Evolutionary conservation across 306 rosid genomes (phyloP).

Genomic region (Neltuma alba): DNA sequence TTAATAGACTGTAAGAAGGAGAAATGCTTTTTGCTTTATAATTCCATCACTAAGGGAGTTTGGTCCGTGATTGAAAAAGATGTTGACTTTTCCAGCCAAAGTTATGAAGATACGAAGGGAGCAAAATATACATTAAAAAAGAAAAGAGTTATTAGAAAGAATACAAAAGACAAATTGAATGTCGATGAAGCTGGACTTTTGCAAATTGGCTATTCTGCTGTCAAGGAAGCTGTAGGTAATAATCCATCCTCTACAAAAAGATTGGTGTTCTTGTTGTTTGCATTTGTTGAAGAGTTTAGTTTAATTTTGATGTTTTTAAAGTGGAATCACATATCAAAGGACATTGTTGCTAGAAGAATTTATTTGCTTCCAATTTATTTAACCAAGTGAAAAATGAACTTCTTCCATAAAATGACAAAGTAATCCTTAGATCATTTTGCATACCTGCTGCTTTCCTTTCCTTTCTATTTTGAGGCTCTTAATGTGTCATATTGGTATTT

Average conservation of each 20-base stretch:
- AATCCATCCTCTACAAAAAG: constrained; percentile 17
- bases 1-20: constrained; percentile 67
- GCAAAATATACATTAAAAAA: constrained; percentile 41
- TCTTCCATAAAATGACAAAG: background rate
- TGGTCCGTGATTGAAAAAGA: constrained; percentile 79
- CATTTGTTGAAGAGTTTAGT: constrained; percentile 1
- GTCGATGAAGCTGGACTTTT: constrained; percentile 46
- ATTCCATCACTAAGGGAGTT: constrained; percentile 62
- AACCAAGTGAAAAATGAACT: constrained; percentile 3
- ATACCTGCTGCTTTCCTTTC: background rate
- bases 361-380: constrained; percentile 25
- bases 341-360: constrained; percentile 4
- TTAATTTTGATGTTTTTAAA: constrained; percentile 13
- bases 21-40: constrained; percentile 57
- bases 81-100: constrained; percentile 44
- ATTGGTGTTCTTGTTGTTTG: constrained; percentile 21
- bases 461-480: constrained; percentile 2
- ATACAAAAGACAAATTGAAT: constrained; percentile 48
- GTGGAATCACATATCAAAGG: constrained; percentile 14
- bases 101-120: constrained; percentile 43
- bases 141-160: constrained; percentile 53
- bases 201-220: constrained; percentile 73
- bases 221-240: constrained; percentile 73
- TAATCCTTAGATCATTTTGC: background rate
- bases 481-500: constrained; percentile 14